Evolutionary conservation across 345 rosid species (phyloP).

Genomic region (Eutrema yunnanense): DNA sequence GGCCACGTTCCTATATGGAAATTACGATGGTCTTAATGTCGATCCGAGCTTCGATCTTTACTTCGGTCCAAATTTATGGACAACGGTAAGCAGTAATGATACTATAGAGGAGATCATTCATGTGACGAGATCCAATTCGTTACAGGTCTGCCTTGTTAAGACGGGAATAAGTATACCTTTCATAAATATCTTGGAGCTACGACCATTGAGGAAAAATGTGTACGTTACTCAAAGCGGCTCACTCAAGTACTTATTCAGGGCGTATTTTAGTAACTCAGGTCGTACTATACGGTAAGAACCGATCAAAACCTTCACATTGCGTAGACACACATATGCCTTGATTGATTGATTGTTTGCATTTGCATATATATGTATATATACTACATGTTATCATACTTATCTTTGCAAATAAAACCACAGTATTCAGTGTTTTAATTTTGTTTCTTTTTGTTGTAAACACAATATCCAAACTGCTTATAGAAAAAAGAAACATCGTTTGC

Average conservation of each 20-base stretch:
- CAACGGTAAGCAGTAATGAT: slow-evolving; percentile 4
- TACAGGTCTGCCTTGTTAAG: slow-evolving; percentile 27
- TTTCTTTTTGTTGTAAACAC: no score
- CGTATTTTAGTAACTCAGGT: background rate
- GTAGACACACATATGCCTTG: no score
- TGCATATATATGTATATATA: no score
- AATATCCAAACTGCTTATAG: no score
- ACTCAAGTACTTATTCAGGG: slow-evolving; percentile 7
- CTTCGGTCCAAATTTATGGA: slow-evolving; percentile 25
- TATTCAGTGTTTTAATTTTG: no score
- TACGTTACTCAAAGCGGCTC: slow-evolving; percentile 26
- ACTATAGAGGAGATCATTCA: slow-evolving; percentile 19
- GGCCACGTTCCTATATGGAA: slow-evolving; percentile 26
- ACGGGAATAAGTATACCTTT: slow-evolving; percentile 26
- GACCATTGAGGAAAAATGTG: slow-evolving; percentile 12
- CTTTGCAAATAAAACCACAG: no score
- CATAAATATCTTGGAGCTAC: slow-evolving; percentile 20
- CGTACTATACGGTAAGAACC: background rate
- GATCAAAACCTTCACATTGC: no score
- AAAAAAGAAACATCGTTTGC: no score
- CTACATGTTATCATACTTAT: no score
- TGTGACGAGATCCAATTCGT: background rate
- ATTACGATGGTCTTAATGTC: slow-evolving; percentile 19
- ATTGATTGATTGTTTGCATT: no score
- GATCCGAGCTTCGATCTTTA: slow-evolving; percentile 22